Base-by-base conservation (phyloP, 78 protist species). In the Dictyostelium firmibasis region DNA sequence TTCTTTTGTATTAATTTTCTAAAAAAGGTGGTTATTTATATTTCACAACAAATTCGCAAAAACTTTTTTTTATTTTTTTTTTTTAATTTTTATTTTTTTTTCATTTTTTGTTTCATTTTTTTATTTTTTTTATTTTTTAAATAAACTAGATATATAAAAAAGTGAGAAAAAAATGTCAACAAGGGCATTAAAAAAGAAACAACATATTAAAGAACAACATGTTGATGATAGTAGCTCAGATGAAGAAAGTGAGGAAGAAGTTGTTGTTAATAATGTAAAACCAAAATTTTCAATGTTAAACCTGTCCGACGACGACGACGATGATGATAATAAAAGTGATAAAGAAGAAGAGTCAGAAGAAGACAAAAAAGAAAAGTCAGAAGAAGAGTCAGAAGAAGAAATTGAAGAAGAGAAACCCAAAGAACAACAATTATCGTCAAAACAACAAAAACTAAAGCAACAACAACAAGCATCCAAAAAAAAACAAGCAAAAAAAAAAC, bases 201-300 rank as follows among this genome's bases (percentile, higher is more conserved):
- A 53, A 27, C 44, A 16, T 29, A 23, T 14, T 47, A n/a, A 18
- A 20, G 62, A 36, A 38, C 31, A 50, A 33, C 76, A 64, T 9
- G 50, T 50, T 3, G 16, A 44, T 27, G 25, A 72, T n/a, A 8
- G 33, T 38, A 38, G n/a, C 53, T 20, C 33, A 33, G 35, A n/a
- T 11, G 78, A 76, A 36, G 84, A 60, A 14, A 31, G 41, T 57
- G 92, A 74, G 25, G 57, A 53, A 53, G 62, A 53, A 36, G 31
- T 27, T 9, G 27, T 7, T 11, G 27, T 20, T 31, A 43, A n/a
- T n/a, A 60, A n/a, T 14, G 36, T 47, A 23, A 33, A 41, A 36
- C 36, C 94, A 57, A 69, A 25, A 38, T 89, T 89, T 81, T 64
- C 94, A 70, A 89, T 81, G 87, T 89, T 89, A 23, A 53, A 50